Conservation (phyloP, 148 eudicot species). For the Persicaria maculosa region DNA sequence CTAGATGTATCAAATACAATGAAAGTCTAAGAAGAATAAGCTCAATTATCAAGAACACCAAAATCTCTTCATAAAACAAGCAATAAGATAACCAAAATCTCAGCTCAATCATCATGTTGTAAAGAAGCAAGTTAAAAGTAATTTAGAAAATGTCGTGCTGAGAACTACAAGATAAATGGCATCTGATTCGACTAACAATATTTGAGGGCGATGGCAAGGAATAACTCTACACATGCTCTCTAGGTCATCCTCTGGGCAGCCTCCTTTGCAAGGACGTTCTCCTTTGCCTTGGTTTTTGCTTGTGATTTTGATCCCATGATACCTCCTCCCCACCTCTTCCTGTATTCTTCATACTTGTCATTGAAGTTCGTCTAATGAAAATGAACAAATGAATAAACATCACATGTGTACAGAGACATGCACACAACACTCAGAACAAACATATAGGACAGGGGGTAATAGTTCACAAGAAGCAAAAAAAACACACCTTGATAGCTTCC, state of each 20-base stretch:
- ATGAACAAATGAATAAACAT: not conserved
- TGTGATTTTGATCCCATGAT: slow-evolving; percentile 7
- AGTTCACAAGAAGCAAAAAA: not conserved
- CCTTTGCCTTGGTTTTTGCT: slow-evolving; percentile 12
- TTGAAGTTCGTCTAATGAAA: slow-evolving; percentile 8
- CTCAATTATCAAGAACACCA: not conserved
- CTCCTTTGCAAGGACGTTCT: slow-evolving; percentile 8
- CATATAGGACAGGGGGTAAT: not conserved
- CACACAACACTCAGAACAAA: too few species aligned
- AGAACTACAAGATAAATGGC: not conserved
- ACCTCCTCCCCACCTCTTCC: slow-evolving; percentile 11
- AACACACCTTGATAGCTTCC: slow-evolving; percentile 12
- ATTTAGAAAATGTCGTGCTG: not conserved
- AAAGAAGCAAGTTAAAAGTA: not conserved
- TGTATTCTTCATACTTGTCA: slow-evolving; percentile 10
- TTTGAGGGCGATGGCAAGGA: not conserved
- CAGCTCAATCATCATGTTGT: not conserved
- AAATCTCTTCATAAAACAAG: not conserved
- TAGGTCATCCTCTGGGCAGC: slow-evolving; percentile 9
- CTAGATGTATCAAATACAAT: not conserved
- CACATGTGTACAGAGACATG: not conserved
- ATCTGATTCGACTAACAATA: not conserved
- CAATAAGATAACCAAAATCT: not conserved
- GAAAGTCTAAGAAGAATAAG: not conserved
- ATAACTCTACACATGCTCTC: not conserved